Conservation (phyloP, 2,329 filamentous ascomycete genomes). For the Pseudofabraea citricarpa region DNA sequence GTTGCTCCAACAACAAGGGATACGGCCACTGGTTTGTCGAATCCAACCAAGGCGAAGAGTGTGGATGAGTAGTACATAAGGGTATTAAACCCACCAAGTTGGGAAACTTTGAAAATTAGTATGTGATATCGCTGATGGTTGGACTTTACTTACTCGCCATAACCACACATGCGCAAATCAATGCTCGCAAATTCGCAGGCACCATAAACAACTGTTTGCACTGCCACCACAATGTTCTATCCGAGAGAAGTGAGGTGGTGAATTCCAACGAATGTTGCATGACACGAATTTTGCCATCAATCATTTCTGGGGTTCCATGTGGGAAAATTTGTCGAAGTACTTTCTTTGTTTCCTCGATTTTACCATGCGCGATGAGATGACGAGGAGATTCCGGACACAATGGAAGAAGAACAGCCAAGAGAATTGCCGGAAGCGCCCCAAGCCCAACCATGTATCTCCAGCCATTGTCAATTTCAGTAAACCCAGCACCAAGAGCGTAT, state of each 20-base stretch:
- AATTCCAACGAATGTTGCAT: slow-evolving; percentile 34
- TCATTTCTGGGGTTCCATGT: slow-evolving; percentile 33
- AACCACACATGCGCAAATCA: slow-evolving; percentile 38
- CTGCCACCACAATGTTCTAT: background rate
- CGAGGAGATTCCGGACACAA: slow-evolving; percentile 45
- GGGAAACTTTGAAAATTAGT: slow-evolving; percentile 28
- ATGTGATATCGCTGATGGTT: background rate
- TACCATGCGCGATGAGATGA: slow-evolving; percentile 34
- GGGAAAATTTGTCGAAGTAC: slow-evolving; percentile 35
- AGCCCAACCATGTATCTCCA: slow-evolving; percentile 46
- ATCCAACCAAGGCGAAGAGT: slow-evolving; percentile 41
- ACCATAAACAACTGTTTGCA: slow-evolving; percentile 38
- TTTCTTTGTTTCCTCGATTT: slow-evolving; percentile 1
- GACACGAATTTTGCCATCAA: slow-evolving; percentile 37
- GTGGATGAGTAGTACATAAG: slow-evolving; percentile 38
- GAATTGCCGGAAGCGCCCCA: slow-evolving; percentile 41
- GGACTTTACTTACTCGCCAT: slow-evolving; percentile 30
- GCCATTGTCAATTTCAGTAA: slow-evolving; percentile 35
- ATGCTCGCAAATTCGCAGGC: slow-evolving; percentile 36
- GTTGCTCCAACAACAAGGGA: slow-evolving; percentile 36
- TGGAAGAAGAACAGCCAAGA: slow-evolving; percentile 36
- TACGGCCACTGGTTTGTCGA: slow-evolving; percentile 41
- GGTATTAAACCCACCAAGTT: slow-evolving; percentile 39
- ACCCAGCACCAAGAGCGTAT: slow-evolving; percentile 37
- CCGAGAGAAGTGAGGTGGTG: slow-evolving; percentile 28